A percentile compares a stretch with the other conserved stretches of the same genome.
These are phyloP conservation scores for Dacryopinax primogenitus DNA, from an alignment of 768 basidiomycete species.

Conservation along the genomic window DNA sequence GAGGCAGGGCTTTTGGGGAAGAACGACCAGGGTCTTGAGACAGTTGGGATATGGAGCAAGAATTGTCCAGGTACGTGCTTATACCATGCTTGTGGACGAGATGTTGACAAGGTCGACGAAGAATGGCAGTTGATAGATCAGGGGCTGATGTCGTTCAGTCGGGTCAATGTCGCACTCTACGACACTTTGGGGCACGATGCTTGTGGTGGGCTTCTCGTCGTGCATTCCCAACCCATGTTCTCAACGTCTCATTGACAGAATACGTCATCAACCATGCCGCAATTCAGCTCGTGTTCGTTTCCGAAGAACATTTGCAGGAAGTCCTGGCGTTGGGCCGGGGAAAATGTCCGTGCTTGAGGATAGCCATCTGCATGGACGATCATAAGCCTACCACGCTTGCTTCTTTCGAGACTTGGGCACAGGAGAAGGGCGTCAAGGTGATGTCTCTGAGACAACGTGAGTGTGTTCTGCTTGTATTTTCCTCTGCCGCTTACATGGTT, in stretches of 20 bases:
- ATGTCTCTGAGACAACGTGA: slow-evolving; percentile 28
- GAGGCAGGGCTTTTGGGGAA: slow-evolving; percentile 46
- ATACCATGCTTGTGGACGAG: neutral
- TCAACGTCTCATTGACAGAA: neutral
- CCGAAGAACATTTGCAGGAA: slow-evolving; percentile 57
- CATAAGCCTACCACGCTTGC: slow-evolving; percentile 43
- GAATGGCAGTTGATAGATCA: slow-evolving; percentile 93
- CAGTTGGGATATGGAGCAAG: slow-evolving; percentile 71
- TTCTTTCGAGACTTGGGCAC: slow-evolving; percentile 47
- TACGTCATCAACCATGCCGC: slow-evolving; percentile 72
- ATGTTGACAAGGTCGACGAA: slow-evolving; percentile 20
- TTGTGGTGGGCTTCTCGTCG: slow-evolving; percentile 45
- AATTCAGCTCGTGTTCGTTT: slow-evolving; percentile 62
- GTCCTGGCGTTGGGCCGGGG: slow-evolving; percentile 53
- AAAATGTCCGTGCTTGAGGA: slow-evolving; percentile 49
- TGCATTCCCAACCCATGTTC: neutral
- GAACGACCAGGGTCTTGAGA: slow-evolving; percentile 43
- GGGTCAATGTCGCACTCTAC: slow-evolving; percentile 81
- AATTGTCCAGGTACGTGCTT: slow-evolving; percentile 43
- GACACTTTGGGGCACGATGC: slow-evolving; percentile 87
- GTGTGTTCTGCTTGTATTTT: neutral
- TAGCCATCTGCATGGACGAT: slow-evolving; percentile 64
- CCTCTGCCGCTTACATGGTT: neutral
- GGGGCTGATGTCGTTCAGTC: slow-evolving; percentile 64
- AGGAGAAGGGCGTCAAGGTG: slow-evolving; percentile 47